These are phyloP conservation scores for Neospermospora avenae DNA, from an alignment of 2,329 filamentous ascomycete genomes.

Conservation along the genomic window DNA sequence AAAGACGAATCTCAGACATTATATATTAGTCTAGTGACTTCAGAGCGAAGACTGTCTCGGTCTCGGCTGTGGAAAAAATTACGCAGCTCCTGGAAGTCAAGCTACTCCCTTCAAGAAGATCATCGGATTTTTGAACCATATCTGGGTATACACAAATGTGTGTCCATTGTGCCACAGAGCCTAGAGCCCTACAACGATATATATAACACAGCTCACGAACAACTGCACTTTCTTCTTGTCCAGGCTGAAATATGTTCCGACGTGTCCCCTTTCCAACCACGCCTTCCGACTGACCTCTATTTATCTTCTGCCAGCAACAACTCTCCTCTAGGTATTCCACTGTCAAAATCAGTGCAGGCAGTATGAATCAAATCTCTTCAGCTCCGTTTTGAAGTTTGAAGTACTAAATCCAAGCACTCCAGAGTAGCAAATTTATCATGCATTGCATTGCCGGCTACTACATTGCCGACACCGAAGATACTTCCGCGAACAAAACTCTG, in stretches of 20 bases:
- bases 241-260: neutral
- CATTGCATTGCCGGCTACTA: neutral
- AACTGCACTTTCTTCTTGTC: neutral
- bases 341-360: neutral
- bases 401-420: neutral
- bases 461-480: no score
- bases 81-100: neutral
- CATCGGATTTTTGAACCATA: neutral
- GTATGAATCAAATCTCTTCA: neutral
- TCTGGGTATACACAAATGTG: neutral
- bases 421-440: neutral
- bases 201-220: neutral
- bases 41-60: neutral
- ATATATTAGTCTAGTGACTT: no score
- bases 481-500: no score
- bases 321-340: neutral
- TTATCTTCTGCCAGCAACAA: neutral
- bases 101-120: neutral
- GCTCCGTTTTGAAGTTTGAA: neutral
- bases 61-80: neutral
- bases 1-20: no score
- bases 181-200: neutral
- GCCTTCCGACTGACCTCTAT: neutral
- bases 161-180: neutral
- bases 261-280: neutral